Conservation (phyloP, 768 basidiomycete genomes). For the Agrocybe chaxingu region DNA sequence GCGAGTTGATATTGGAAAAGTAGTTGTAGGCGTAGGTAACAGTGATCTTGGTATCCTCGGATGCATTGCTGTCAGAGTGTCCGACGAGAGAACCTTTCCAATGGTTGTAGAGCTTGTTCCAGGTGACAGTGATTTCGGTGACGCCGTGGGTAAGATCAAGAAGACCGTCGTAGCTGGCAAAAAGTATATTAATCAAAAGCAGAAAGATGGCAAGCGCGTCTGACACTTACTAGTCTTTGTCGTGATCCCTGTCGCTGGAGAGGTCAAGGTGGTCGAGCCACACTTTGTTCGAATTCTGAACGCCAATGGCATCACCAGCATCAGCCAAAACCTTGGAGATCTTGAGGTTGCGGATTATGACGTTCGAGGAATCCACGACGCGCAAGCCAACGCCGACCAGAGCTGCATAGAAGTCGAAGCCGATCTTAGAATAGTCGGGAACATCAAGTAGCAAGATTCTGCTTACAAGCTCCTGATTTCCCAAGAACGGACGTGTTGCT, state of each 20-base stretch:
- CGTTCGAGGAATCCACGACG: slow-evolving; percentile 37
- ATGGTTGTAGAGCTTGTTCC: too few species aligned
- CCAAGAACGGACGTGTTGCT: slow-evolving; percentile 43
- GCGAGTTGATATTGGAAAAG: slow-evolving; percentile 39
- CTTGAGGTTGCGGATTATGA: slow-evolving; percentile 49
- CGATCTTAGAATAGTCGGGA: background rate
- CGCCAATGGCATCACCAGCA: slow-evolving; percentile 43
- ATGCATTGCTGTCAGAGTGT: too few species aligned
- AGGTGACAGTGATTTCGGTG: too few species aligned
- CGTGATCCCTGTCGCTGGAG: slow-evolving; percentile 40
- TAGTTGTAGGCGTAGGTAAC: slow-evolving; percentile 43
- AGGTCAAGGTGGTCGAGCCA: slow-evolving; percentile 43
- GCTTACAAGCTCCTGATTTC: slow-evolving; percentile 35
- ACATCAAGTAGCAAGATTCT: background rate
- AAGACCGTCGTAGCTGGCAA: slow-evolving; percentile 38
- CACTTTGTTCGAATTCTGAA: slow-evolving; percentile 36
- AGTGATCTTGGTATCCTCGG: slow-evolving; percentile 25
- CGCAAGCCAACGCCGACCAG: slow-evolving; percentile 45
- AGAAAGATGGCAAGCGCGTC: background rate
- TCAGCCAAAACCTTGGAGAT: slow-evolving; percentile 44
- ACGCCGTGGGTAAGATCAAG: slow-evolving; percentile 36
- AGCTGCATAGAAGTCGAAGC: slow-evolving; percentile 19
- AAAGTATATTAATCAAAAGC: slow-evolving; percentile 12
- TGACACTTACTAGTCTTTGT: slow-evolving; percentile 25
- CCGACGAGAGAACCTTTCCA: too few species aligned